phyloP scores from a whole-genome alignment of 192 early-diverging fungal species.

The Coemansia javaensis region DNA sequence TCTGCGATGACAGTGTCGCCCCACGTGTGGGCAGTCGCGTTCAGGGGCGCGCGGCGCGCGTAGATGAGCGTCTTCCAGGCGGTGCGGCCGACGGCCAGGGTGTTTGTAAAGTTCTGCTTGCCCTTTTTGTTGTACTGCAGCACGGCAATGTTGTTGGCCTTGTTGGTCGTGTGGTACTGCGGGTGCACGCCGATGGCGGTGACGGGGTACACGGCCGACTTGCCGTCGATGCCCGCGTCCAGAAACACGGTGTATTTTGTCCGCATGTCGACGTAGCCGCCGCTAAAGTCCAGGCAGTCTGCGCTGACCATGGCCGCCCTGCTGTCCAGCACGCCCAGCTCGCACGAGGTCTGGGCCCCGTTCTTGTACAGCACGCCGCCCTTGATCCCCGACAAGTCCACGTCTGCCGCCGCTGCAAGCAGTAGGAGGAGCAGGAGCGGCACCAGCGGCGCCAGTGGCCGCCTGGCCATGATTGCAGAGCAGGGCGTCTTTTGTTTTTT shows the following conservation, averaged over 20 bases:
- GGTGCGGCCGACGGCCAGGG: neutral
- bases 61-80: conserved; percentile 11
- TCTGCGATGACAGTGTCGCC: conserved; percentile 1
- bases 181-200: conserved; percentile 23
- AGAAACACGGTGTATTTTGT: conserved; percentile 9
- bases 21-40: conserved; percentile 7
- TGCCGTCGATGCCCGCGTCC: neutral
- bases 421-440: no score
- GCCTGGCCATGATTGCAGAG: no score
- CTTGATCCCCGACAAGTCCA: conserved; percentile 8
- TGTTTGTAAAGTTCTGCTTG: neutral
- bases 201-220: neutral
- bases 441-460: no score
- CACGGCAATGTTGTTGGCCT: conserved; percentile 31
- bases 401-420: neutral
- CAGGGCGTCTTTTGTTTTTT: no score
- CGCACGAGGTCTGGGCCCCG: conserved; percentile 18
- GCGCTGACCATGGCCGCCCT: conserved; percentile 17
- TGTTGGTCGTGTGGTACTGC: conserved; percentile 5
- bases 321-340: conserved; percentile 19
- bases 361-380: conserved; percentile 17
- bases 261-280: neutral
- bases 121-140: conserved; percentile 8
- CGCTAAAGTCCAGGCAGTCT: conserved; percentile 18
- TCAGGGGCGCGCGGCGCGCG: conserved; percentile 1